Evolutionary conservation across 108 stramenopile genomes (phyloP).

Genomic region (Skeletonema grethae): DNA sequence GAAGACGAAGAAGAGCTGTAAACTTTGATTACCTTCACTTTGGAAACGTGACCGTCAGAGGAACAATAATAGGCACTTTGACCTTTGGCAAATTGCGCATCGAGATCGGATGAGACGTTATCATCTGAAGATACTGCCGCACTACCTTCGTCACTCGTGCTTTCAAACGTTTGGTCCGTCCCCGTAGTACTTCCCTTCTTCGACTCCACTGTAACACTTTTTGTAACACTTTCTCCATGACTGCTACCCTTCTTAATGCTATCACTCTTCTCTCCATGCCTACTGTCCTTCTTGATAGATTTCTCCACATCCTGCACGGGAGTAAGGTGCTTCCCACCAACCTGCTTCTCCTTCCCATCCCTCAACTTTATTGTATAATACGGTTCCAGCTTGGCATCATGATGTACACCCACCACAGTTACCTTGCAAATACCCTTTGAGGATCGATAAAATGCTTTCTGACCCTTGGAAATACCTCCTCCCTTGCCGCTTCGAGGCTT

Average conservation of each 20-base stretch:
- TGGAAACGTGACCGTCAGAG: conserved; percentile 16
- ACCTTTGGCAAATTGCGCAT: conserved; percentile 3
- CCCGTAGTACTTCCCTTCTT: neutral
- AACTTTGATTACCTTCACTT: conserved; percentile 26
- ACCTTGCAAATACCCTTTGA: conserved; percentile 43
- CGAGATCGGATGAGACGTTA: neutral
- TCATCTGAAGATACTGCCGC: neutral
- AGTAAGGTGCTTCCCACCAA: conserved; percentile 39
- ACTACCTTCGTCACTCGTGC: neutral
- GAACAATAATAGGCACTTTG: conserved; percentile 39
- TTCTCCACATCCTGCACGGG: conserved; percentile 15
- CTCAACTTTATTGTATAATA: conserved; percentile 53
- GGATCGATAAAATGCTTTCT: conserved; percentile 34
- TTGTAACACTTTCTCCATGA: neutral
- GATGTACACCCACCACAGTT: conserved; percentile 47
- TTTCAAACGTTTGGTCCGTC: conserved; percentile 6
- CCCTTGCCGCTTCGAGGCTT: neutral
- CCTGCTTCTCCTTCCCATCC: conserved; percentile 62
- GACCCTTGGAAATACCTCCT: conserved; percentile 22
- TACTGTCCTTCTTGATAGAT: conserved; percentile 1
- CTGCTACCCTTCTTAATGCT: neutral
- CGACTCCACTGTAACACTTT: neutral
- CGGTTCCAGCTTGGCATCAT: conserved; percentile 52
- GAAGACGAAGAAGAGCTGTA: neutral
- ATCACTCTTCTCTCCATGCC: neutral